Evolutionary conservation across 257 asterid species (phyloP).

Genomic region (Salvia miltiorrhiza): DNA sequence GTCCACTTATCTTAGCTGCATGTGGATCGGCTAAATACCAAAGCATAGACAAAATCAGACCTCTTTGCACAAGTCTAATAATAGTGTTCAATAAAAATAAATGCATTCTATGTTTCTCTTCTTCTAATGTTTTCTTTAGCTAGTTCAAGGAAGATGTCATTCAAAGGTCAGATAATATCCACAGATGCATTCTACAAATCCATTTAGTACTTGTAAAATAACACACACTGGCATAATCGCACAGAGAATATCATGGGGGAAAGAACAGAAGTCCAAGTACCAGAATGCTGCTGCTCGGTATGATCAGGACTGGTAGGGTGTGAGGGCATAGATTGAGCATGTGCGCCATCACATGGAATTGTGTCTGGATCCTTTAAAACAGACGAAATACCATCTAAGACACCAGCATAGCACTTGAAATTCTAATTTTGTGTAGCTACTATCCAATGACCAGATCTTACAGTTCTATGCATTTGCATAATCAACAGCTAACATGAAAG

Average conservation of each 20-base stretch:
- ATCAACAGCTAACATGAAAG: slow-evolving; percentile 4
- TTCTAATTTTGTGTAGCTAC: background rate
- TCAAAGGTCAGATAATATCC: background rate
- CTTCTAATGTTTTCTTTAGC: background rate
- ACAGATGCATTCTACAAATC: background rate
- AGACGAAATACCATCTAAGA: background rate
- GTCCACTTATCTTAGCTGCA: slow-evolving; percentile 26
- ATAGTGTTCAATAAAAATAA: background rate
- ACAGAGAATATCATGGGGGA: background rate
- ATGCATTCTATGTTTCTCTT: background rate
- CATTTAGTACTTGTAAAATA: background rate
- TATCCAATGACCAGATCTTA: background rate
- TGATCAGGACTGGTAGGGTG: slow-evolving; percentile 20
- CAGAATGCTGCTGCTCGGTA: slow-evolving; percentile 37
- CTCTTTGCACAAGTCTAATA: background rate
- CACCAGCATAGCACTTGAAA: background rate
- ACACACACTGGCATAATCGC: background rate
- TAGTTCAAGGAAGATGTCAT: background rate
- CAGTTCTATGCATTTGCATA: background rate
- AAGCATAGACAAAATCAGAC: background rate
- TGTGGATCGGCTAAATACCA: slow-evolving; percentile 25
- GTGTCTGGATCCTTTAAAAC: slow-evolving; percentile 34
- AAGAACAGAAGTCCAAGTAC: slow-evolving; percentile 30
- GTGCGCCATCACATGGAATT: slow-evolving; percentile 30
- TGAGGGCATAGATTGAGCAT: slow-evolving; percentile 22